Conservation (phyloP, 495 filamentous ascomycete genomes). For the Penicillium riverlandense region DNA sequence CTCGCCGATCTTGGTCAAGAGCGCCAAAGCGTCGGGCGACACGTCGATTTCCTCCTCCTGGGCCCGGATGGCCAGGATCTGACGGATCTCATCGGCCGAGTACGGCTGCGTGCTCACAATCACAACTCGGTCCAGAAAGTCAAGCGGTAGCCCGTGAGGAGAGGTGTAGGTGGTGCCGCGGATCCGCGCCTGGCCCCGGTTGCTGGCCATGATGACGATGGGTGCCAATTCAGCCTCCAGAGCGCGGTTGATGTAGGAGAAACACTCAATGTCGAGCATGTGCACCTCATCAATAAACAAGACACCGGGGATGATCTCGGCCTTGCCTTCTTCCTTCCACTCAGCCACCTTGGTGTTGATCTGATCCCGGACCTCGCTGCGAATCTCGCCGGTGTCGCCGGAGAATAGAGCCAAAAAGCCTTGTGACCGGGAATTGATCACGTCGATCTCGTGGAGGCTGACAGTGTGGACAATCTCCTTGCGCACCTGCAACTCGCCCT, state of each 20-base stretch:
- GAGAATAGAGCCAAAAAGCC: conserved; percentile 95
- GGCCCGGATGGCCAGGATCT: conserved; percentile 85
- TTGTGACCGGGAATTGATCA: conserved; percentile 96
- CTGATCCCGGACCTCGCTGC: conserved; percentile 93
- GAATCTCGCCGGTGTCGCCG: conserved; percentile 95
- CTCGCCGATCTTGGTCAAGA: conserved; percentile 90
- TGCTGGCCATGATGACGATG: conserved; percentile 99
- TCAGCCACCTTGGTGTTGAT: conserved; percentile 98
- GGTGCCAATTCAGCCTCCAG: conserved; percentile 89
- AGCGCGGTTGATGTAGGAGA: conserved; percentile 95
- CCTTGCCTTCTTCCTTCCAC: conserved; percentile 99
- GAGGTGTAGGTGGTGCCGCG: conserved; percentile 86
- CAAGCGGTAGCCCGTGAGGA: conserved; percentile 88
- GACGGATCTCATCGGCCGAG: conserved; percentile 71
- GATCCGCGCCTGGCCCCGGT: conserved; percentile 86
- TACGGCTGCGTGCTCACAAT: conserved; percentile 97
- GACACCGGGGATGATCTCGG: conserved; percentile 94
- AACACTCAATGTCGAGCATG: conserved; percentile 99
- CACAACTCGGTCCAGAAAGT: conserved; percentile 92
- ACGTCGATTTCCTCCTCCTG: conserved; percentile 95
- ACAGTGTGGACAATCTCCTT: conserved; percentile 97
- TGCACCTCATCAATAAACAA: conserved; percentile 99
- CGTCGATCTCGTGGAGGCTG: conserved; percentile 95
- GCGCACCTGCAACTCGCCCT: conserved; percentile 94
- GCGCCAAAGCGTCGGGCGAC: conserved; percentile 76